These are phyloP conservation scores for Cryptococcus sp. DNA, from an alignment of 1,284 basidiomycete species.

Conservation along the genomic window DNA sequence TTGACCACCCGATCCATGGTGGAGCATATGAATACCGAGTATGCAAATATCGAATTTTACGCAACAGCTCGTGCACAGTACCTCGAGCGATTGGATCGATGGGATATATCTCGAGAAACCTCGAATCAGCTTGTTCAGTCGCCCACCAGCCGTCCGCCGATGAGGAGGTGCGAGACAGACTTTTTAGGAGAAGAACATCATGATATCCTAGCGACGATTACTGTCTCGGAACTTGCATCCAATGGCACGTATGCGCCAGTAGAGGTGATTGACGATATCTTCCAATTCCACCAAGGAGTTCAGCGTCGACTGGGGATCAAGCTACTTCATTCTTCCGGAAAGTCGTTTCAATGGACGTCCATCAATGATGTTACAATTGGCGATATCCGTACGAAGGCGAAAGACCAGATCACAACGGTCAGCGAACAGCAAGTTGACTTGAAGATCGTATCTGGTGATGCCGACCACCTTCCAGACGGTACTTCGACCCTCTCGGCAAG, in stretches of 20 bases:
- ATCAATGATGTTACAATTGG: conserved; percentile 51
- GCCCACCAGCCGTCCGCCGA: conserved; percentile 52
- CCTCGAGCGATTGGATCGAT: conserved; percentile 78
- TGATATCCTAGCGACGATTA: conserved; percentile 79
- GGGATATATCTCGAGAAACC: conserved; percentile 65
- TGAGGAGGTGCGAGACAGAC: conserved; percentile 85
- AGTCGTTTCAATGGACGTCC: conserved; percentile 78
- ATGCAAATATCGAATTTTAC: conserved; percentile 83
- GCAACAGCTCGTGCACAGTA: conserved; percentile 74
- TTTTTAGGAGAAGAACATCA: conserved; percentile 68
- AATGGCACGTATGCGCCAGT: conserved; percentile 81
- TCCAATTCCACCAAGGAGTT: conserved; percentile 86
- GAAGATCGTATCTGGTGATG: conserved; percentile 49
- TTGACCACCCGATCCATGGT: conserved; percentile 68
- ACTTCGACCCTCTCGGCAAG: conserved; percentile 65
- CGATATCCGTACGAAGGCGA: conserved; percentile 73
- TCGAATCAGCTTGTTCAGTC: background rate
- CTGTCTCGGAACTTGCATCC: conserved; percentile 79
- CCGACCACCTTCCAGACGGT: conserved; percentile 75
- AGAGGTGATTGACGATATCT: conserved; percentile 77
- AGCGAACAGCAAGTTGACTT: conserved; percentile 49
- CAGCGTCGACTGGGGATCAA: conserved; percentile 76
- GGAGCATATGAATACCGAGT: conserved; percentile 65
- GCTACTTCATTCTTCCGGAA: conserved; percentile 81
- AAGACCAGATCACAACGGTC: conserved; percentile 63